A percentile compares a stretch with the other conserved stretches of the same genome.
phyloP scores from a whole-genome alignment of 257 asterid species.

The Przewalskia tangutica region DNA sequence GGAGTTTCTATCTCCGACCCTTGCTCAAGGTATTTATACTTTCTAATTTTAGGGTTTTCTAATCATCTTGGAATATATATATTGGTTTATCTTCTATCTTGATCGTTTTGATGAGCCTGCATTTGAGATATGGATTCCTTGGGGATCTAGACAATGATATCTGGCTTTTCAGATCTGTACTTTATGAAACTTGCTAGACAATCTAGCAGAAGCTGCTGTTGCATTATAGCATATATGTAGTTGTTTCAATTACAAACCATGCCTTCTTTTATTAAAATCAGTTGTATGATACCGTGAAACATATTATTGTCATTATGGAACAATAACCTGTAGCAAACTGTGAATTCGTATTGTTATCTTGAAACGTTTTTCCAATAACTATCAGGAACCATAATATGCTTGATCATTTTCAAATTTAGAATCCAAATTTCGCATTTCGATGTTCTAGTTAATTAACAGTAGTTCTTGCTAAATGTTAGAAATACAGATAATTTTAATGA shows the following conservation, averaged over 20 bases:
- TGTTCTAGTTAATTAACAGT: neutral
- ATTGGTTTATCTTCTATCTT: neutral
- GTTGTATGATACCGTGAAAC: neutral
- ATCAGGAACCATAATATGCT: neutral
- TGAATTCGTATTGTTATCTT: neutral
- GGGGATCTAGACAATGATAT: neutral
- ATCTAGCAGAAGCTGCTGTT: neutral
- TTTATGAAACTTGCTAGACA: neutral
- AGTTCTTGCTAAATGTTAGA: neutral
- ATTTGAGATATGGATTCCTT: neutral
- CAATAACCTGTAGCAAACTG: neutral
- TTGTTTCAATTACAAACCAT: neutral
- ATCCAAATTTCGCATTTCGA: neutral
- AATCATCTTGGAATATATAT: neutral
- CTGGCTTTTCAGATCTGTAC: neutral
- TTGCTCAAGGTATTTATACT: constrained; percentile 61
- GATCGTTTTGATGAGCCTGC: neutral
- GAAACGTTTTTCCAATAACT: neutral
- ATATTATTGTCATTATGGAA: neutral
- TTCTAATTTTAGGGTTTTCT: neutral
- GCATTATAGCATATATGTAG: neutral
- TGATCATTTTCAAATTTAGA: neutral
- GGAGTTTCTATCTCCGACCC: constrained; percentile 96
- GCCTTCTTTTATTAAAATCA: neutral
- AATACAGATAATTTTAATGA: neutral